Conservation (phyloP, 345 rosid species). For the Pseudoturritis turrita region DNA sequence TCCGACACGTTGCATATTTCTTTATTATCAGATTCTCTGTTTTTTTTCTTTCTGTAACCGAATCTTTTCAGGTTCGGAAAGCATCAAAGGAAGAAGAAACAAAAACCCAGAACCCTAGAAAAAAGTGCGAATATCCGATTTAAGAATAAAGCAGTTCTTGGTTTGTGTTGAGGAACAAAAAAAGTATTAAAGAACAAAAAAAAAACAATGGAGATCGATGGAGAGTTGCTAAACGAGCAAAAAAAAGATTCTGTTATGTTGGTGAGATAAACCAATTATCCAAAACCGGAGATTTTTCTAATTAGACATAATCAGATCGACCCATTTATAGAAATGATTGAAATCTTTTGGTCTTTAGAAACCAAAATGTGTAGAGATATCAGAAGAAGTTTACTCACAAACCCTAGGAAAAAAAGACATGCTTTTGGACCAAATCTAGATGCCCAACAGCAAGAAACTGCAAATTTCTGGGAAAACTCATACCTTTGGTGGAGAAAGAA, state of each 20-base stretch:
- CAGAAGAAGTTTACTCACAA: not conserved
- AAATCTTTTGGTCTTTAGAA: not conserved
- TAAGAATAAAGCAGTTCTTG: slow-evolving; percentile 29
- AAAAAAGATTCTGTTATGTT: slow-evolving; percentile 1
- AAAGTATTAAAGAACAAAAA: not conserved
- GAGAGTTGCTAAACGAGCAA: not conserved
- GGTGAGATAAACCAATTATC: not conserved
- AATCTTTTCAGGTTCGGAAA: slow-evolving; percentile 33
- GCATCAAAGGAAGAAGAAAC: slow-evolving; percentile 34
- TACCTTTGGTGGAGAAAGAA: slow-evolving; percentile 21
- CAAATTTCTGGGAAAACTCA: not conserved
- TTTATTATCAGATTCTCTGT: slow-evolving; percentile 23
- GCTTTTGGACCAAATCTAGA: not conserved
- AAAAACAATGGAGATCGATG: not conserved
- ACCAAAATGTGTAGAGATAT: not conserved
- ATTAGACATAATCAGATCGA: not conserved
- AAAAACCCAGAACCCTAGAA: slow-evolving; percentile 36
- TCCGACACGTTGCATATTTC: slow-evolving; percentile 23
- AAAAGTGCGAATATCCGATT: slow-evolving; percentile 25
- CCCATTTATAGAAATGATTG: slow-evolving; percentile 1
- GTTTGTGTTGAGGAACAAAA: slow-evolving; percentile 23
- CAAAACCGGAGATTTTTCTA: not conserved
- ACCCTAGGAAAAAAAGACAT: not conserved
- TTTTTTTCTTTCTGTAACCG: not conserved
- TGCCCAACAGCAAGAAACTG: not conserved